Evolutionary conservation across 306 rosid genomes (phyloP).

Genomic region (Cyclanthera cordifolia): DNA sequence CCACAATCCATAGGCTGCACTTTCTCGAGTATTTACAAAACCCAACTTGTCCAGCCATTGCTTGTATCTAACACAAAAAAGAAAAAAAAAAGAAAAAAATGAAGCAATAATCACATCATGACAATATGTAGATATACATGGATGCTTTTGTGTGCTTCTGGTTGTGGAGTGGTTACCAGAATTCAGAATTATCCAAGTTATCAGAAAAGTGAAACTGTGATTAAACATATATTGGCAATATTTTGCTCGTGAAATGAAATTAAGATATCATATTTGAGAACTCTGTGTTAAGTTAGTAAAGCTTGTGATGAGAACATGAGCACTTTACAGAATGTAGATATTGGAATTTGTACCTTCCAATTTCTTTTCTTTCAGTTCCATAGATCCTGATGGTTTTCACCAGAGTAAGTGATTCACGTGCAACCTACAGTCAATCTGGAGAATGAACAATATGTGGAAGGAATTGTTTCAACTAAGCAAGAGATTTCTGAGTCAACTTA

Average conservation of each 20-base stretch:
- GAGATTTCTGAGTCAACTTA: conserved; percentile 15
- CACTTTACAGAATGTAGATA: conserved; percentile 6
- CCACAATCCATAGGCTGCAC: conserved; percentile 64
- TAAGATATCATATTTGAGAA: neutral
- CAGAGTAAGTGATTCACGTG: conserved; percentile 52
- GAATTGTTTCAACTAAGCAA: neutral
- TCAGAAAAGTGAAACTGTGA: neutral
- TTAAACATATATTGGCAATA: neutral
- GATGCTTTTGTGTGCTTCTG: neutral
- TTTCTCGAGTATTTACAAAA: conserved; percentile 43
- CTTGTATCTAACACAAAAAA: conserved; percentile 37
- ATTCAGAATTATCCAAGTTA: neutral
- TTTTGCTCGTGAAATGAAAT: neutral
- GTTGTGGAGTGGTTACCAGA: neutral
- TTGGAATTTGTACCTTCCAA: conserved; percentile 43
- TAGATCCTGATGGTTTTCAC: conserved; percentile 40
- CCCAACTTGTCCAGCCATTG: conserved; percentile 50
- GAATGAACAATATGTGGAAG: neutral
- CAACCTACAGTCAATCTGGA: conserved; percentile 34
- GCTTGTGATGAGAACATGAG: conserved; percentile 6
- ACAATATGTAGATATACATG: neutral
- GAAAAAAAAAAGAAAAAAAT: conserved; percentile 14
- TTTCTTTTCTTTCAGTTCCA: conserved; percentile 46
- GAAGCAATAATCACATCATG: conserved; percentile 3
- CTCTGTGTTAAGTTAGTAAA: neutral